phyloP scores from a whole-genome alignment of 2,329 filamentous ascomycete species.

The Gaeumannomyces sp. region DNA sequence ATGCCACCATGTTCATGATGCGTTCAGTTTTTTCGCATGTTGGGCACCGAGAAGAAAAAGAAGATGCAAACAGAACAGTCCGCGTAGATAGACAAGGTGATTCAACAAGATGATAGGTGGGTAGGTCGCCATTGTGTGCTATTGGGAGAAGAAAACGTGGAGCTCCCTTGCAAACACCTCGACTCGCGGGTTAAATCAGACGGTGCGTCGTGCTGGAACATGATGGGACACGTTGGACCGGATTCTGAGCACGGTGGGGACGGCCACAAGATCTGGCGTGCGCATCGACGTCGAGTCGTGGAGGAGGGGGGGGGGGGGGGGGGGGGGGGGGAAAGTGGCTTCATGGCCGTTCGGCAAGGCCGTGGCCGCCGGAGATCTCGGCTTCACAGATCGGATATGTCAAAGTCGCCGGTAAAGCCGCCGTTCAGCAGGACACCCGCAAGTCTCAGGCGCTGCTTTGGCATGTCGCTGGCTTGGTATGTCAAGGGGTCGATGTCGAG shows the following conservation, averaged over 20 bases:
- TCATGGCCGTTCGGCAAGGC: neutral
- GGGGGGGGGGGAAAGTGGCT: neutral
- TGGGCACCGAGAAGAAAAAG: neutral
- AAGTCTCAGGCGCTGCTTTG: slow-evolving; percentile 53
- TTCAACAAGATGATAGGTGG: neutral
- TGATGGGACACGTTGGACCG: neutral
- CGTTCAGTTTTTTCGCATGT: neutral
- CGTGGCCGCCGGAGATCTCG: neutral
- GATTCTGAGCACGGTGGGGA: neutral
- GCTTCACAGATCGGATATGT: slow-evolving; percentile 32
- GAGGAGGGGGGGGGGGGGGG: no score
- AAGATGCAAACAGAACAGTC: neutral
- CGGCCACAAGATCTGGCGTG: neutral
- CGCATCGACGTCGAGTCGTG: neutral
- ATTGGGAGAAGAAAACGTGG: neutral
- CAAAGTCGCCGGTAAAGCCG: slow-evolving; percentile 59
- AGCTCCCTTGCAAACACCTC: neutral
- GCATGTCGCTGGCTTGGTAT: slow-evolving; percentile 50
- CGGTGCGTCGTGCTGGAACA: neutral
- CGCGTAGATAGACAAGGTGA: neutral
- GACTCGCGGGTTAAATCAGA: neutral
- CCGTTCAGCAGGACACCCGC: slow-evolving; percentile 60
- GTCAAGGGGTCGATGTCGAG: slow-evolving; percentile 46
- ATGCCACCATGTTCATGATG: neutral
- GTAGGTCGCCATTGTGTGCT: neutral